Conservation (phyloP, 2,329 filamentous ascomycete species). For the Sphaerostilbella broomeana region DNA sequence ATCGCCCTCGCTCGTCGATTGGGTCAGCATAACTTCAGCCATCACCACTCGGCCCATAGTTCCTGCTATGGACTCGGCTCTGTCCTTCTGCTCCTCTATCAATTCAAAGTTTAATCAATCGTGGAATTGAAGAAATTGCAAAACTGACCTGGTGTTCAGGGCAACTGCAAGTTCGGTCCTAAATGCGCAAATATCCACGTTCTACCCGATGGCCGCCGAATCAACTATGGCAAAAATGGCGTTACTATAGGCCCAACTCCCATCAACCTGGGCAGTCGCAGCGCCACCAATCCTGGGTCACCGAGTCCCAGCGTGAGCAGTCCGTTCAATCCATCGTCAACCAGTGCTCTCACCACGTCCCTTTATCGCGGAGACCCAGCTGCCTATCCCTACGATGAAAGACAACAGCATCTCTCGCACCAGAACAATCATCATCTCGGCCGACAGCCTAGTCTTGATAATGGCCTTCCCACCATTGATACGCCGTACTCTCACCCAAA, state of each 20-base stretch:
- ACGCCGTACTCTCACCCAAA: conserved; percentile 49
- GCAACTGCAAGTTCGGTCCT: conserved; percentile 97
- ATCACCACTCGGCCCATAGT: conserved; percentile 9
- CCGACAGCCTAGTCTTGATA: conserved; percentile 48
- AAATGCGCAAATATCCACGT: conserved; percentile 97
- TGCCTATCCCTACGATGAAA: conserved; percentile 36
- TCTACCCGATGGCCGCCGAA: conserved; percentile 83
- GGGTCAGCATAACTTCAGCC: neutral
- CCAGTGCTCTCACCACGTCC: conserved; percentile 58
- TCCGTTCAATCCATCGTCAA: conserved; percentile 51
- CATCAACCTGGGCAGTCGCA: conserved; percentile 59
- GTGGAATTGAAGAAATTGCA: neutral
- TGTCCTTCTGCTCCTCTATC: neutral
- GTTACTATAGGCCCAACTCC: conserved; percentile 56
- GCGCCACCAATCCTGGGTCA: conserved; percentile 39
- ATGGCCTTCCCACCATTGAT: conserved; percentile 51
- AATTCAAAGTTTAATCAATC: neutral
- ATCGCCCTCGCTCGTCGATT: neutral
- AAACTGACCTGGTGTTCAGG: conserved; percentile 43
- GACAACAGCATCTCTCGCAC: conserved; percentile 24
- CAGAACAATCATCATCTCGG: conserved; percentile 33
- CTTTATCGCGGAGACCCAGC: conserved; percentile 40
- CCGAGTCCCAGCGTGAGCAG: conserved; percentile 33
- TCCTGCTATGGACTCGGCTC: neutral
- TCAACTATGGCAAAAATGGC: conserved; percentile 70